phyloP scores from a whole-genome alignment of 345 rosid genomes.

The Pugionium cornutum region DNA sequence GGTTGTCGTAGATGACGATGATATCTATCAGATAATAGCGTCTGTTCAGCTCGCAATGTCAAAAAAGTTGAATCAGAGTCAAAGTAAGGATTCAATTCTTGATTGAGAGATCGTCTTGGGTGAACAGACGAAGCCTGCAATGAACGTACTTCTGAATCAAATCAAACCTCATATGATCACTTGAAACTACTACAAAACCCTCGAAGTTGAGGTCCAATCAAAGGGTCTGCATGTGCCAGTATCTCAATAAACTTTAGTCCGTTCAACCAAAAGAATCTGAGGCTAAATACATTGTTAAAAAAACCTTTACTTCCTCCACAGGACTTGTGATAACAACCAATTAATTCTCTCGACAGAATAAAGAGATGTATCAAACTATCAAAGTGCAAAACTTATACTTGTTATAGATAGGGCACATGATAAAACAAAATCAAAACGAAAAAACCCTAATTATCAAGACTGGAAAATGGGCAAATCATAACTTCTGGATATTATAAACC shows the following conservation, averaged over 20 bases:
- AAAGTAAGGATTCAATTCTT: constrained; percentile 47
- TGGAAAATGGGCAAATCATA: constrained; percentile 15
- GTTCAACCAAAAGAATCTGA: background rate
- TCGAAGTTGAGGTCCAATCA: background rate
- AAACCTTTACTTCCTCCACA: background rate
- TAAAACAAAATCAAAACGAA: constrained; percentile 1
- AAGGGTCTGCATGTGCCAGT: background rate
- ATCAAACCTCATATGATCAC: constrained; percentile 18
- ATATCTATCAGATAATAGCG: constrained; percentile 53
- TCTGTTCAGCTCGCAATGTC: constrained; percentile 46
- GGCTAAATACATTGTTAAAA: constrained; percentile 9
- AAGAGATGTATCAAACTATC: background rate
- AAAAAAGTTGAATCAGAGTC: constrained; percentile 50
- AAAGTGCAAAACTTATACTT: constrained; percentile 1
- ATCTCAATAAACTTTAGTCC: background rate
- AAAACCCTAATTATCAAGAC: background rate
- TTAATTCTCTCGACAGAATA: background rate
- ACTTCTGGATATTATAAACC: constrained; percentile 4
- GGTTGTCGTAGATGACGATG: constrained; percentile 73
- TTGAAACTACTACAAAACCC: constrained; percentile 7
- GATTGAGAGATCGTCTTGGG: constrained; percentile 43
- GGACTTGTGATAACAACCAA: constrained; percentile 1
- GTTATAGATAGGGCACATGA: background rate
- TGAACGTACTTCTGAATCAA: too few relatives aligned
- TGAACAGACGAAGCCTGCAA: constrained; percentile 59